Base-by-base conservation (phyloP, 108 stramenopile genomes). In the Parmales sp. region DNA sequence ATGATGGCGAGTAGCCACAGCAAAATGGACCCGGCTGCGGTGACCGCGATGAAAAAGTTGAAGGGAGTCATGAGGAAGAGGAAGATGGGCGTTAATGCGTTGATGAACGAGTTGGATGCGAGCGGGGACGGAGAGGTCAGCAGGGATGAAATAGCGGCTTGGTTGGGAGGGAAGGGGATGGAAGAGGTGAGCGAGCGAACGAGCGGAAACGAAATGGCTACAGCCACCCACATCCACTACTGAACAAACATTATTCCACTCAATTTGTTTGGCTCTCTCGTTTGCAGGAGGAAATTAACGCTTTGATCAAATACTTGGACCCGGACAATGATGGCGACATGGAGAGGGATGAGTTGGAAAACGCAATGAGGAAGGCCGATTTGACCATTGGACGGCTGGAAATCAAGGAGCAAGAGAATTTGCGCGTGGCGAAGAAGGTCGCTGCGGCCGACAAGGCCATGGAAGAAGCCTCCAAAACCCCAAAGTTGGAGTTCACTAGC, bases 311-410 rank as follows among this genome's bases (percentile, higher is more conserved):
- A 16, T 60, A 60, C 54, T 16, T 60, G 5, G 54, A 60, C 28
- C 54, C 54, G 29, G 54, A 60, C 54, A 16, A 60, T 28, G 54
- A 60, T 20, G 54, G 54, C 13, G 54, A 60, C 54, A 60, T 60
- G 54, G 54, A 60, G 0, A 60, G 31, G 26, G 54, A 60, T 16
- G 54, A 60, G 54, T 34, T 60, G 26, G 54, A 28, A 0, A 34
- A 16, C 31, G 54, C 54, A 11, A 60, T 60, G 54, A 60, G 54
- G 54, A 60, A 60, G 54, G 54, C 54, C 54, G 54, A 60, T 20
- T 4, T 60, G 29, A 60, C 54, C 29, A 60, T 60, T 0, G 54
- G 54, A 3, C 29, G 54, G 54, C 29, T 60, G 54, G 54, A 60
- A 34, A 28, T 60, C 2, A 60, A 20, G 54, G 54, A 60, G 16